phyloP scores from a whole-genome alignment of 768 basidiomycete genomes.

The Trametes cinnabarina region DNA sequence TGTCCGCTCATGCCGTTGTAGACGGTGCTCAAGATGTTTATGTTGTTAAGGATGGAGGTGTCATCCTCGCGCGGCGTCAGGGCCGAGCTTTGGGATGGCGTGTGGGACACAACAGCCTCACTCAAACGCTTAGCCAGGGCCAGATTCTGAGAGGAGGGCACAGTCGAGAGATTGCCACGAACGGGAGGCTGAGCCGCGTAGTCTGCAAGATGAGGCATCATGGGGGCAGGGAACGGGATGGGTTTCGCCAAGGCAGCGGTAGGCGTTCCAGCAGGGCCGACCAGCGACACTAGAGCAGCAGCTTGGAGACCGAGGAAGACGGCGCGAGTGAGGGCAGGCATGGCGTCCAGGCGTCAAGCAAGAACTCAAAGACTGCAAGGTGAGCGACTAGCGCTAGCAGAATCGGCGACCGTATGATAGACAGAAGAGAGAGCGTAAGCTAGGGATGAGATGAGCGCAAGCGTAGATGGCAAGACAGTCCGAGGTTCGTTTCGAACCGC shows the following conservation, averaged over 20 bases:
- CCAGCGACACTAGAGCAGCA: constrained; percentile 37
- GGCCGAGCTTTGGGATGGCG: not conserved
- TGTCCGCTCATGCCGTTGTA: constrained; percentile 22
- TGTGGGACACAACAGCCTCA: constrained; percentile 7
- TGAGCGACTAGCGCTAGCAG: constrained; percentile 20
- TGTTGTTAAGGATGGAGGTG: constrained; percentile 18
- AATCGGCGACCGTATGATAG: constrained; percentile 19
- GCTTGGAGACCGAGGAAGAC: constrained; percentile 42
- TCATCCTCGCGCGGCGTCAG: constrained; percentile 1
- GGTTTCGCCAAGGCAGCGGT: constrained; percentile 27
- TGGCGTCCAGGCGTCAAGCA: constrained; percentile 15
- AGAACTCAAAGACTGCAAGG: not conserved
- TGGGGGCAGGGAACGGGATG: constrained; percentile 23
- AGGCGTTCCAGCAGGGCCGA: constrained; percentile 26
- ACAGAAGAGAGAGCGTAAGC: constrained; percentile 16
- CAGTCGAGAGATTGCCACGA: constrained; percentile 4
- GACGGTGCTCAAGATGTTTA: constrained; percentile 29
- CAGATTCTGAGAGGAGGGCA: not conserved
- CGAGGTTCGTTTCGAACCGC: constrained; percentile 7
- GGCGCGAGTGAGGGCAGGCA: constrained; percentile 39
- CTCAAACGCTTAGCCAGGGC: not conserved
- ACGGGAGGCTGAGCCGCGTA: constrained; percentile 21
- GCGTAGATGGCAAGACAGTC: constrained; percentile 22
- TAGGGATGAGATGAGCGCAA: constrained; percentile 18
- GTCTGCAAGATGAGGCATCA: constrained; percentile 18